Evolutionary conservation across 2,329 filamentous ascomycete species (phyloP), one percentile per base, ranked within the genome.

Genomic region (Verticillium longisporum): DNA sequence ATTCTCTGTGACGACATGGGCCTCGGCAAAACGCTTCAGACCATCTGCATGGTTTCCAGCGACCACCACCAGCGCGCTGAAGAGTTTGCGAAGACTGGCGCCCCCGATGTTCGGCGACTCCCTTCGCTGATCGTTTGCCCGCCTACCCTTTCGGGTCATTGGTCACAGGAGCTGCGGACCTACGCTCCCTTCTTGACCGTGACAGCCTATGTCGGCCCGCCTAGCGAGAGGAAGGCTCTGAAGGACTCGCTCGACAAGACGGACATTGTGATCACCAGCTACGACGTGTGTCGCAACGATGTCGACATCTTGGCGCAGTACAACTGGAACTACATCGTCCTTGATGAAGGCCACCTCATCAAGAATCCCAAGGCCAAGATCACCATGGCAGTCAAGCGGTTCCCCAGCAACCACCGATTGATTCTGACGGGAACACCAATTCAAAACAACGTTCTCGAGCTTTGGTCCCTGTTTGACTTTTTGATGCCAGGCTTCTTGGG

Each of bases 1-100:
- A 97, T 99, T 74, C 90, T 99, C 62, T 99, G 95, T 72, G 95
- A 99, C 70, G 95, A 99, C 73, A 99, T 99, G 95, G 95, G 95
- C 70, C 89, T 99, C 33, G 95, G 95, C 57, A 99, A 99, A 78
- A 99, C 95, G 1, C 79, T 99, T 11, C 95, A 99, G 74, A 99
- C 96, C 0, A 85, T 99, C 26, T 99, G 95, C 74, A 99, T 99
- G 69, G 93, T 99, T 54, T 94, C 95, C 10, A 98, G 93, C 75
- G 95, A 99, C 72, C 95, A 99, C 71, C 94, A 99, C 73, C 82
- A 96, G 71, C 88, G 95, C 63, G 92, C 91, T 0, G 91, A 97
- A 70, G 92, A 98, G 71, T 98, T 89, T 72, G 87, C 87, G 33
- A 92, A 89, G 75, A 96, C 93, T 0, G 84, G 88, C 56, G 87